phyloP scores from a whole-genome alignment of 805 yeast genomes.

The Saccharomyces kudriavzevii region DNA sequence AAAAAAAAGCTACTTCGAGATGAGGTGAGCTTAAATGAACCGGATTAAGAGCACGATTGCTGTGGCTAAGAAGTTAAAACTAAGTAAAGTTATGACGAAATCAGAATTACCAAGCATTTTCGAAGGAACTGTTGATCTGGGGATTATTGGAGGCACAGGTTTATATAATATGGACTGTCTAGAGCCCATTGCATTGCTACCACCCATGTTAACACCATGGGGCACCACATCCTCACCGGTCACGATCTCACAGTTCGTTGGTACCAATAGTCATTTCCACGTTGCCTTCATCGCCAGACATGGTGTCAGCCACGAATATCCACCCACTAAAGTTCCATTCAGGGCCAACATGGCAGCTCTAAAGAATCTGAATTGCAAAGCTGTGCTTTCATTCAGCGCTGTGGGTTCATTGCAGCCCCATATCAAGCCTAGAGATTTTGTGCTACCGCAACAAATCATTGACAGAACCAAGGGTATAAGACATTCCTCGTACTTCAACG shows the following conservation, averaged over 20 bases:
- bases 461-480: constrained; percentile 96
- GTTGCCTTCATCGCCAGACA: constrained; percentile 94
- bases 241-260: constrained; percentile 70
- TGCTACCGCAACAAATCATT: constrained; percentile 90
- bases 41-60: background rate
- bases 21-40: background rate
- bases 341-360: constrained; percentile 95
- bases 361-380: constrained; percentile 77
- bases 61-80: background rate
- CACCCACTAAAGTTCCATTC: constrained; percentile 88
- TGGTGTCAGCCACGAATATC: constrained; percentile 78
- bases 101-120: constrained; percentile 20
- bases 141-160: constrained; percentile 98
- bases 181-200: constrained; percentile 73
- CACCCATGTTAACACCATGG: constrained; percentile 87
- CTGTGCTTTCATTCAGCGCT: constrained; percentile 86
- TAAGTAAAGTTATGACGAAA: constrained; percentile 15
- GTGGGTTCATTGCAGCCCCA: constrained; percentile 90
- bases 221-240: constrained; percentile 92
- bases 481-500: constrained; percentile 75
- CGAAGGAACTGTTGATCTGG: constrained; percentile 49
- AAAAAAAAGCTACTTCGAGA: background rate
- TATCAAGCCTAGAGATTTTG: constrained; percentile 91
- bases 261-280: constrained; percentile 38
- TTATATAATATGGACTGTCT: constrained; percentile 76